These are phyloP conservation scores for Microstegium vimineum DNA, from an alignment of 176 grass and related monocot species.

Conservation along the genomic window DNA sequence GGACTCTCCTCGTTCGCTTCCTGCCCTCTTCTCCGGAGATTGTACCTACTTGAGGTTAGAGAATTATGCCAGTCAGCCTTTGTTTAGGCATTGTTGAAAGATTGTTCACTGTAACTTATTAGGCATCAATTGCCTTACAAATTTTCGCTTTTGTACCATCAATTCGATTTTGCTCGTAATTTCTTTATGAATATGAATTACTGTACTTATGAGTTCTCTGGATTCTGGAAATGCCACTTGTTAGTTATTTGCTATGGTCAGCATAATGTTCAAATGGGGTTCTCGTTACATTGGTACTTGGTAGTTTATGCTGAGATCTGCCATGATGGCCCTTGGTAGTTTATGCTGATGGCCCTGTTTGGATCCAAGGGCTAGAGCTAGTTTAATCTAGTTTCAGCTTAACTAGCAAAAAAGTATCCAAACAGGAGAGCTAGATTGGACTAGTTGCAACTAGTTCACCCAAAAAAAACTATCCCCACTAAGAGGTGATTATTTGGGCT, in stretches of 20 bases:
- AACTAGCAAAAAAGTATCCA: too few species aligned
- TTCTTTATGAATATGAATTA: neutral
- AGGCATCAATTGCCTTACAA: conserved; percentile 24
- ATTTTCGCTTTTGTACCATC: conserved; percentile 45
- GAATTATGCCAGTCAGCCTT: neutral
- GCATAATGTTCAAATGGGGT: neutral
- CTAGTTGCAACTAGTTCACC: too few species aligned
- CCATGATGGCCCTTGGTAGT: too few species aligned
- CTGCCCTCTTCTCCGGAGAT: conserved; percentile 50
- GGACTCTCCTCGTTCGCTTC: conserved; percentile 41
- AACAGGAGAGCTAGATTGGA: too few species aligned
- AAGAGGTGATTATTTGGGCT: too few species aligned
- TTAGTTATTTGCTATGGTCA: too few species aligned
- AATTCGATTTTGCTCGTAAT: conserved; percentile 45
- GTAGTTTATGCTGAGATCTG: neutral
- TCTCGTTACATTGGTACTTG: neutral
- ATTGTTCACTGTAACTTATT: conserved; percentile 47
- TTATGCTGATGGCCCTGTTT: too few species aligned
- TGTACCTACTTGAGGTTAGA: conserved; percentile 79
- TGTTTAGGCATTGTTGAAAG: conserved; percentile 34
- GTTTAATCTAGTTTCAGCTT: too few species aligned
- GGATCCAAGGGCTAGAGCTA: too few species aligned
- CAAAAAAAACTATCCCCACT: too few species aligned
- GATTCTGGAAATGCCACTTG: neutral
- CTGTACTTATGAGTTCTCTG: conserved; percentile 3